These are phyloP conservation scores for Gaeumannomyces tritici DNA, from an alignment of 2,329 filamentous ascomycete species.

Conservation along the genomic window DNA sequence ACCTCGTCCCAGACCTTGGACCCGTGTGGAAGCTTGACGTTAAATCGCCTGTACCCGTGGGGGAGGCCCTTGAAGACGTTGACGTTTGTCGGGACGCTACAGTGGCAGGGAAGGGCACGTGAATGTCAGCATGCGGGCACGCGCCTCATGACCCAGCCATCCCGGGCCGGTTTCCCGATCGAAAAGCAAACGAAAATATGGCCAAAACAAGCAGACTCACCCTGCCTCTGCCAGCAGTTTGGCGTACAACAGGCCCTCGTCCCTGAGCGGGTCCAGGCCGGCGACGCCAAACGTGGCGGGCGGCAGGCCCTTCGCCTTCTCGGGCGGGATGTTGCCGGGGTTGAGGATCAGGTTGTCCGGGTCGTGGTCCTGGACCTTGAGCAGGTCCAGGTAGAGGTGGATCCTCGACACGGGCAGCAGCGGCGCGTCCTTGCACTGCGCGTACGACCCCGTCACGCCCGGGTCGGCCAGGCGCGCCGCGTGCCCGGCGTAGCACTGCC, in stretches of 20 bases:
- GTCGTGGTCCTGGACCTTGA: slow-evolving; percentile 15
- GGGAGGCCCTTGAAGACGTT: slow-evolving; percentile 10
- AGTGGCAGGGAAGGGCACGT: slow-evolving; percentile 15
- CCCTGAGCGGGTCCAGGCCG: slow-evolving; percentile 8
- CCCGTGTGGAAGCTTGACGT: slow-evolving; percentile 15
- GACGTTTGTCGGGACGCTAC: slow-evolving; percentile 20
- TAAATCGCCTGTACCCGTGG: slow-evolving; percentile 9
- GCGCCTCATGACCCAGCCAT: background rate
- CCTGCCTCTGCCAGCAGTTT: slow-evolving; percentile 5
- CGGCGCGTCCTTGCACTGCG: slow-evolving; percentile 36
- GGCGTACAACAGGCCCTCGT: slow-evolving; percentile 8
- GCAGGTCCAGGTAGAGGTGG: slow-evolving; percentile 18
- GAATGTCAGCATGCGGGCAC: slow-evolving; percentile 12
- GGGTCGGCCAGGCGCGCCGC: background rate
- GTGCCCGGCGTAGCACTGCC: slow-evolving; percentile 13
- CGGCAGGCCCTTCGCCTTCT: slow-evolving; percentile 23
- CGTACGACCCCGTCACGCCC: slow-evolving; percentile 29
- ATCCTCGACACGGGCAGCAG: slow-evolving; percentile 31
- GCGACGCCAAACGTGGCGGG: slow-evolving; percentile 4
- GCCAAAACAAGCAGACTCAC: slow-evolving; percentile 7
- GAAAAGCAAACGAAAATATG: background rate
- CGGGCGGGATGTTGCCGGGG: slow-evolving; percentile 21
- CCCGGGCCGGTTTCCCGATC: slow-evolving; percentile 10
- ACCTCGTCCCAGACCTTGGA: slow-evolving; percentile 36
- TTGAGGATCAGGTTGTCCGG: slow-evolving; percentile 26